Conservation (phyloP, 345 rosid species). For the Eucalyptus camaldulensis region DNA sequence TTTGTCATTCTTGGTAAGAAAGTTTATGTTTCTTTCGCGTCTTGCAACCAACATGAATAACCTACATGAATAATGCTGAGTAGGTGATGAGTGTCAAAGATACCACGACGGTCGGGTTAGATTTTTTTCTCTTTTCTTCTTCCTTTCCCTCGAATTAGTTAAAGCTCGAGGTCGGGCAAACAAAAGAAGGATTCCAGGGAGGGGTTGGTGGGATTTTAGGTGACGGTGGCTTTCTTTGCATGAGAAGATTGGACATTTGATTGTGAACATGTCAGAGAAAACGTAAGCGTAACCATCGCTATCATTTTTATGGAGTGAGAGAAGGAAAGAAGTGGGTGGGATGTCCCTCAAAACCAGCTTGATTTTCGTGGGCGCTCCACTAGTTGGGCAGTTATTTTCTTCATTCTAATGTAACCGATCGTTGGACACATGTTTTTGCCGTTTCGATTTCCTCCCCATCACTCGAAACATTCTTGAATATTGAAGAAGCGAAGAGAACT, state of each 20-base stretch:
- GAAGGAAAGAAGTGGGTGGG: neutral
- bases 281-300: neutral
- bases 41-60: neutral
- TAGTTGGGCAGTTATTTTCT: neutral
- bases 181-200: neutral
- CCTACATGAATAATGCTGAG: neutral
- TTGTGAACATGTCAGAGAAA: neutral
- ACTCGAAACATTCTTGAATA: neutral
- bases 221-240: neutral
- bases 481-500: neutral
- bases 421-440: neutral
- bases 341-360: neutral
- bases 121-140: neutral
- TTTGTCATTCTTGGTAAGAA: neutral
- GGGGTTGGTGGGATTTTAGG: neutral
- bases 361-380: neutral
- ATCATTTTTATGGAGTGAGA: neutral
- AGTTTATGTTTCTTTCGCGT: neutral
- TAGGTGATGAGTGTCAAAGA: neutral
- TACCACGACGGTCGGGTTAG: neutral
- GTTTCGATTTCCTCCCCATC: neutral
- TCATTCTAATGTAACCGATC: neutral
- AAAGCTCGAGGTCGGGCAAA: neutral
- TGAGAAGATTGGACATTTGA: neutral
- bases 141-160: neutral